Evolutionary conservation across 371 early-diverging fungal species (phyloP).

Genomic region (Vairimorpha necatrix): DNA sequence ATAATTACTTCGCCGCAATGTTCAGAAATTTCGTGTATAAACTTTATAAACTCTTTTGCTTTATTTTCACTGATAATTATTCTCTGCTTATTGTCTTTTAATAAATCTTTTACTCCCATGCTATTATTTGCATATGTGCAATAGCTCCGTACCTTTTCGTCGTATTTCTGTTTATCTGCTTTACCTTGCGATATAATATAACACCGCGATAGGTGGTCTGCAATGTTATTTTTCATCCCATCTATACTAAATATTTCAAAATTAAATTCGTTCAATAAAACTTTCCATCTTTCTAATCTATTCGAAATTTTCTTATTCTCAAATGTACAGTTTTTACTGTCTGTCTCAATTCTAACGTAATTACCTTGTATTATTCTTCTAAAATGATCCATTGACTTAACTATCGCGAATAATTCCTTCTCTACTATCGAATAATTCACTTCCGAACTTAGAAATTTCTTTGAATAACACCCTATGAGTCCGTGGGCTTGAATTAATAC

Average conservation of each 20-base stretch:
- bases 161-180: background rate
- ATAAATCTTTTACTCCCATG: background rate
- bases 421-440: background rate
- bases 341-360: background rate
- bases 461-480: background rate
- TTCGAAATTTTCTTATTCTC: background rate
- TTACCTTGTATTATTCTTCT: background rate
- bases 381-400: background rate
- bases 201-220: conserved; percentile 45
- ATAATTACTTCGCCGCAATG: background rate
- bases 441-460: background rate
- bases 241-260: conserved; percentile 12
- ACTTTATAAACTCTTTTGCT: background rate
- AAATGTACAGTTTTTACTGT: conserved; percentile 9
- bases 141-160: background rate
- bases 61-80: background rate
- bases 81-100: background rate
- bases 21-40: background rate
- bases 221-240: conserved; percentile 12
- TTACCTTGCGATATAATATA: background rate
- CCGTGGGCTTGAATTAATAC: background rate
- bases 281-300: conserved; percentile 38
- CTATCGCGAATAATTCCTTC: background rate
- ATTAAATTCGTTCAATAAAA: conserved; percentile 21
- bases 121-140: background rate